Base-by-base conservation (phyloP, 345 rosid species). In the Hirschfeldia incana region DNA sequence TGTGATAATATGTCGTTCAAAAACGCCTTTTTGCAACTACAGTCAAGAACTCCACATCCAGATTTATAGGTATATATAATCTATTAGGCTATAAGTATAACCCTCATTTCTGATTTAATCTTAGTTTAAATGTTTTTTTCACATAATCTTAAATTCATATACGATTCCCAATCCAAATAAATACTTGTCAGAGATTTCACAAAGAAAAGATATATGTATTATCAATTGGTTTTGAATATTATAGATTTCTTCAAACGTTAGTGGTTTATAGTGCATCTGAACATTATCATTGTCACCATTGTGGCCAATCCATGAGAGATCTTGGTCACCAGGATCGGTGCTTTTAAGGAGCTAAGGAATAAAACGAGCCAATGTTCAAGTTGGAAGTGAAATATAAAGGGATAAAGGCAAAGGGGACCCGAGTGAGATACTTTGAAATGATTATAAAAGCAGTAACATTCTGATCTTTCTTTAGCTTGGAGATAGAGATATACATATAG, bases 361-460 rank as follows among this genome's bases (percentile, higher is more conserved):
- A 28, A 51, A 60, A 60, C n/a, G 44, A 66, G 49, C 59, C 49
- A 74, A 53, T 49, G 59, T 28, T 62, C 53, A 63, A 74, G 78
- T 29, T 62, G 63, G 32, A 68, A 62, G 65, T 74, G 61, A 69
- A 69, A 44, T 51, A 74, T 26, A 77, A 13, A 16, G 69, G 36
- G 62, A 78, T 78, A 73, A 26, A 76, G 81, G 74, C 70, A 86
- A 88, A 85, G 78, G 81, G 58, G 78, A 77, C 82, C 65, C 69
- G 63, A 70, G 66, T 73, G 68, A 83, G 88, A 85, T 81, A 78
- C 88, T 82, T 68, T 44, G 93, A 83, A 87, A 88, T 88, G 88
- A 89, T 89, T 58, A 60, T 88, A 80, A 88, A 86, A 64, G 87
- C 88, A 88, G 83, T 85, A 7, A 80, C 76, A 62, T 55, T 60